Percentiles rank a stretch among this genome's conserved stretches.
phyloP scores from a whole-genome alignment of 208 protist species.

The Leishmania arabica region DNA sequence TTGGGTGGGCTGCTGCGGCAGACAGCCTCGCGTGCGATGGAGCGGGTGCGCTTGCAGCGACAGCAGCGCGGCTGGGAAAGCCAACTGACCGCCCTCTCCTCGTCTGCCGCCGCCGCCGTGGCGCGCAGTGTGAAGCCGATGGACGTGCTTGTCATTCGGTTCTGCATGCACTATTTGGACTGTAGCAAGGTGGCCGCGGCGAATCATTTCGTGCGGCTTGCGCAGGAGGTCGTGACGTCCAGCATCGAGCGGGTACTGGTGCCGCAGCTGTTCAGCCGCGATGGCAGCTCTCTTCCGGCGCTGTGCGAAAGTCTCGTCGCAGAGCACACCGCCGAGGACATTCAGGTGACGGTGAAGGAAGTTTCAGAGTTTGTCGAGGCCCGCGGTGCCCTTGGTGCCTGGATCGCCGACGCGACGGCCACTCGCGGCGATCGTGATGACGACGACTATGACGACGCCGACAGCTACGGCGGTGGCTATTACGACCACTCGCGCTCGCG shows the following conservation, averaged over 20 bases:
- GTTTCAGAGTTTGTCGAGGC: conserved; percentile 81
- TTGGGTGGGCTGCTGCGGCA: conserved; percentile 74
- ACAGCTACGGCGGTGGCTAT: conserved; percentile 22
- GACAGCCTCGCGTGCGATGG: conserved; percentile 66
- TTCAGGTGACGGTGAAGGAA: conserved; percentile 62
- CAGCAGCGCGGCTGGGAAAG: conserved; percentile 18
- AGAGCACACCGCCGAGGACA: conserved; percentile 71
- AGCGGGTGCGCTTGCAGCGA: conserved; percentile 60
- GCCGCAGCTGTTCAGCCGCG: conserved; percentile 47
- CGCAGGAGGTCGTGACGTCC: conserved; percentile 64
- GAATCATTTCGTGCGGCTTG: conserved; percentile 70
- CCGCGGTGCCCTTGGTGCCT: conserved; percentile 38
- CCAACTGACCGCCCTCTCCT: neutral
- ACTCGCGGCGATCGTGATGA: conserved; percentile 25
- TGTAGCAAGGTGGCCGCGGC: conserved; percentile 29
- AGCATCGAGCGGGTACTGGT: conserved; percentile 66
- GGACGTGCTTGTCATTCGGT: conserved; percentile 76
- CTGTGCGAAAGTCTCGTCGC: conserved; percentile 75
- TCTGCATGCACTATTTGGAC: conserved; percentile 76
- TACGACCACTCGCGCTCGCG: neutral
- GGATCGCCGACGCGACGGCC: conserved; percentile 31
- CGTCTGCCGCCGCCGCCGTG: conserved; percentile 15
- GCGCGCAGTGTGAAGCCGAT: conserved; percentile 54
- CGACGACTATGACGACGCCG: conserved; percentile 9
- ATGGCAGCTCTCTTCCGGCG: conserved; percentile 45